Conservation (phyloP, 2,329 filamentous ascomycete species). For the Fusarium sp. region DNA sequence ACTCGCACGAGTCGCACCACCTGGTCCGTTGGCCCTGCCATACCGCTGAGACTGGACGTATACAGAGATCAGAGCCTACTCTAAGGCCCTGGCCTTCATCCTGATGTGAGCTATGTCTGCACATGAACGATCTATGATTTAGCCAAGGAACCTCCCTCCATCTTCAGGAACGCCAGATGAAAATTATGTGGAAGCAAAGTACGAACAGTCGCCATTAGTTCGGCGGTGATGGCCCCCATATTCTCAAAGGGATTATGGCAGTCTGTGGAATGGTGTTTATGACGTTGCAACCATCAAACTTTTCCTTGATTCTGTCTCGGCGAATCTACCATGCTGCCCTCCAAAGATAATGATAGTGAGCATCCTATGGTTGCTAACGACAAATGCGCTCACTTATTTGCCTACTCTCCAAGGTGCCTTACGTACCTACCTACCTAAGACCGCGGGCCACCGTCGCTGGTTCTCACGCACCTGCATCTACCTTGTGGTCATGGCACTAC, state of each 20-base stretch:
- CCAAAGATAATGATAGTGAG: neutral
- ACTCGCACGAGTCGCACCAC: constrained; percentile 39
- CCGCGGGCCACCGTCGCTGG: neutral
- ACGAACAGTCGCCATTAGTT: neutral
- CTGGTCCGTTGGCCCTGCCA: constrained; percentile 24
- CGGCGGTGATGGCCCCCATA: neutral
- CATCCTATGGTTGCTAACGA: neutral
- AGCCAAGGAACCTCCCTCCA: neutral
- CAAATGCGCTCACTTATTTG: neutral
- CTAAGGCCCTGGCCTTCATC: neutral
- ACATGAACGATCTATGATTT: neutral
- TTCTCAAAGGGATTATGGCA: neutral
- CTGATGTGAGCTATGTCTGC: neutral
- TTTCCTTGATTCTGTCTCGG: constrained; percentile 1
- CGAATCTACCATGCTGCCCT: constrained; percentile 1
- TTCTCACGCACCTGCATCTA: constrained; percentile 10
- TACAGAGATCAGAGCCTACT: neutral
- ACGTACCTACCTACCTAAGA: neutral
- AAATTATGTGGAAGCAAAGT: neutral
- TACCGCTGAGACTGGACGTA: neutral
- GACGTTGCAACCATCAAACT: neutral
- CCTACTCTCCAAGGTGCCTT: neutral
- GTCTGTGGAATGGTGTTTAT: neutral
- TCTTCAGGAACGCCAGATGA: neutral
- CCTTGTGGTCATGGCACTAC: neutral